Percentiles rank a stretch among this genome's conserved stretches.
Conservation (phyloP, 164 flowering plant genomes). For the Protea cynaroides region DNA sequence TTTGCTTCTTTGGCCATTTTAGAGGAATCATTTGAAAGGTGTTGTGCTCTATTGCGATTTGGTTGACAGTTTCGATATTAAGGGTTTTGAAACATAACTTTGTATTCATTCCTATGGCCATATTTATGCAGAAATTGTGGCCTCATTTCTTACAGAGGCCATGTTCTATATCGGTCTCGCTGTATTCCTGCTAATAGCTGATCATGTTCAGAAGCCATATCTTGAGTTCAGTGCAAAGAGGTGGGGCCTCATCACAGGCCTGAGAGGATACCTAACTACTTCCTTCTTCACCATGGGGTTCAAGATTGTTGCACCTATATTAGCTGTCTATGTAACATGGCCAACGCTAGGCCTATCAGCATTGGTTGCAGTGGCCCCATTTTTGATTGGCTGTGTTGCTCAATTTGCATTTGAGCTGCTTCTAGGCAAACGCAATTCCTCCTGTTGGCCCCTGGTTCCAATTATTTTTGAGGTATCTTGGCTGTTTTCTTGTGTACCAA, state of each 20-base stretch:
- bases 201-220: slow-evolving; percentile 70
- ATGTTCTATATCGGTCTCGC: slow-evolving; percentile 67
- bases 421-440: slow-evolving; percentile 45
- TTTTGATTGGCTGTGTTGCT: slow-evolving; percentile 54
- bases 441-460: slow-evolving; percentile 87
- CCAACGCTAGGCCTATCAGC: slow-evolving; percentile 60
- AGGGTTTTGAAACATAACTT: neutral
- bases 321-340: slow-evolving; percentile 63
- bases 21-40: neutral
- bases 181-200: slow-evolving; percentile 48
- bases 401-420: slow-evolving; percentile 59
- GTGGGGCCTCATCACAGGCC: slow-evolving; percentile 91
- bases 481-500: neutral
- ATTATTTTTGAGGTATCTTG: slow-evolving; percentile 77
- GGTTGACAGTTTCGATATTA: no score
- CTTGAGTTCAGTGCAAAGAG: slow-evolving; percentile 64
- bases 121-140: slow-evolving; percentile 50
- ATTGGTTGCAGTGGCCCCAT: slow-evolving; percentile 66
- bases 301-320: slow-evolving; percentile 61
- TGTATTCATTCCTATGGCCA: neutral
- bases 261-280: slow-evolving; percentile 65
- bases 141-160: slow-evolving; percentile 42
- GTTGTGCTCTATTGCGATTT: no score
- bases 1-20: neutral
- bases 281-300: slow-evolving; percentile 65